Conservation (phyloP, 164 flowering plant genomes). For the Protea cynaroides region DNA sequence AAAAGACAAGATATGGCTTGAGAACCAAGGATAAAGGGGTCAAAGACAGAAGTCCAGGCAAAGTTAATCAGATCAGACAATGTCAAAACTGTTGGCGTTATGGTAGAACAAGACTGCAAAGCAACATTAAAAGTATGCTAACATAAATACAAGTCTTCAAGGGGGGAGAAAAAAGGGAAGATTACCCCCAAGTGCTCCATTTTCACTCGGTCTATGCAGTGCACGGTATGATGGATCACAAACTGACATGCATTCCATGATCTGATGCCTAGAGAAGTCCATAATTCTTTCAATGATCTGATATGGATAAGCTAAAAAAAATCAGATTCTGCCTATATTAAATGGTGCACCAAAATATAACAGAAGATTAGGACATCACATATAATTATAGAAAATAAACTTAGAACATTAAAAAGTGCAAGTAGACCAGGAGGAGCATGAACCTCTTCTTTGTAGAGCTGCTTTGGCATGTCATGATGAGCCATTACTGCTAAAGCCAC, state of each 20-base stretch:
- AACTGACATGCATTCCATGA: conserved; percentile 75
- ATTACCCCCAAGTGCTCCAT: conserved; percentile 61
- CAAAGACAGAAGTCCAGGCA: background rate
- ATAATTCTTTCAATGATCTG: conserved; percentile 93
- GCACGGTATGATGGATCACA: conserved; percentile 90
- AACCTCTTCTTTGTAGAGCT: conserved; percentile 95
- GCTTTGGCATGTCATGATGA: conserved; percentile 77
- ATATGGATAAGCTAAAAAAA: background rate
- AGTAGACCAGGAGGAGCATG: background rate
- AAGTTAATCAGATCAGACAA: background rate
- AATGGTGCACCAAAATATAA: background rate
- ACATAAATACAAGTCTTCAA: background rate
- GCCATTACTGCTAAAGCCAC: conserved; percentile 84
- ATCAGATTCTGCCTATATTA: conserved; percentile 1
- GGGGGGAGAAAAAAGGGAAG: conserved; percentile 1
- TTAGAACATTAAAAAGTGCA: background rate
- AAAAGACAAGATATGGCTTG: background rate
- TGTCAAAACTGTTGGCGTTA: background rate
- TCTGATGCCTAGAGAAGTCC: conserved; percentile 88
- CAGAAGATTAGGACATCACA: background rate
- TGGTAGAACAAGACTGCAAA: too few species aligned
- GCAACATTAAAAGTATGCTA: too few species aligned
- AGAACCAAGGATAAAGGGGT: background rate
- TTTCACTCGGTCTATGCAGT: conserved; percentile 65
- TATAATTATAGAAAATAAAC: background rate